These are phyloP conservation scores for Luzula sylvatica DNA, from an alignment of 176 grass and related monocot genomes.

Conservation along the genomic window DNA sequence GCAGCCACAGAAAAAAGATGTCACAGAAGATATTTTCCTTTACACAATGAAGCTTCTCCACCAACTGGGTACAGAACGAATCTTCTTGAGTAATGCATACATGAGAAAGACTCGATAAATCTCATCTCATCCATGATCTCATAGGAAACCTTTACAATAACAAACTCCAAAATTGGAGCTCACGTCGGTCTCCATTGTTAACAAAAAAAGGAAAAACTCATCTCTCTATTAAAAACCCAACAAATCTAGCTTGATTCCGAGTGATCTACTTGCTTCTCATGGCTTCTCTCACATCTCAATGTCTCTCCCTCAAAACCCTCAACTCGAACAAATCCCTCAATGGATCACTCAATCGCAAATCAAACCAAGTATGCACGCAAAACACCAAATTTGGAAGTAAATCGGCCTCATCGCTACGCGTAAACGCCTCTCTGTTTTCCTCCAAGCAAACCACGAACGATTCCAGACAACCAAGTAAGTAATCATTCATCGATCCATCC, in stretches of 20 bases:
- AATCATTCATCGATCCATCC: background rate
- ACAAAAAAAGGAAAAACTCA: background rate
- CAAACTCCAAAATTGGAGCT: too few relatives aligned
- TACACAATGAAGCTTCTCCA: background rate
- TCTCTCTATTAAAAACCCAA: slow-evolving; percentile 6
- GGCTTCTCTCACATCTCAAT: slow-evolving; percentile 17
- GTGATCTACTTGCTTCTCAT: background rate
- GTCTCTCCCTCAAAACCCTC: slow-evolving; percentile 3
- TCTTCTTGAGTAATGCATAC: background rate
- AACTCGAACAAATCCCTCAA: slow-evolving; percentile 2
- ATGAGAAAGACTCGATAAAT: background rate
- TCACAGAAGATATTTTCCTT: background rate
- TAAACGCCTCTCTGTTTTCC: slow-evolving; percentile 22
- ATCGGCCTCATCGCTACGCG: background rate
- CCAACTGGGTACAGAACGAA: background rate
- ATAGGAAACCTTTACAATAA: too few relatives aligned
- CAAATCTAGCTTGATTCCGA: background rate
- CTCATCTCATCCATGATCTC: background rate
- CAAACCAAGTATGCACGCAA: background rate
- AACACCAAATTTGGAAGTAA: background rate
- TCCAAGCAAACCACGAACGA: slow-evolving; percentile 17
- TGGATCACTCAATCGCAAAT: slow-evolving; percentile 2
- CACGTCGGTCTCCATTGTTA: too few relatives aligned
- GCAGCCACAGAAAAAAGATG: background rate
- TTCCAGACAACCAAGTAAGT: slow-evolving; percentile 21